These are phyloP conservation scores for Diospyros lotus DNA, from an alignment of 148 eudicot species.

Conservation along the genomic window DNA sequence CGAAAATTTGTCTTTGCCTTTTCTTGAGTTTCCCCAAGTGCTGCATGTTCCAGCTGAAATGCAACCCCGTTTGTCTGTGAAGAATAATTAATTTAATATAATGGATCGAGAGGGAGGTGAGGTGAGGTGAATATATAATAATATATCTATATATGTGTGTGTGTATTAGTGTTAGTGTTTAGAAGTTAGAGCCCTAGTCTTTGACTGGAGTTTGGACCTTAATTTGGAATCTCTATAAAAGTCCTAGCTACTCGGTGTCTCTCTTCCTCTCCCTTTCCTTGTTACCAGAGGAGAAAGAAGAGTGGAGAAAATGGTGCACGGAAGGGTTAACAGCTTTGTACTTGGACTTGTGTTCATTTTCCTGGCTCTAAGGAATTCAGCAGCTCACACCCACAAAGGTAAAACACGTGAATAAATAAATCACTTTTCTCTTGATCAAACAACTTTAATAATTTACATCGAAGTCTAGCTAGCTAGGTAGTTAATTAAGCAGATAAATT, in stretches of 20 bases:
- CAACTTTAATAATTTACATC: not conserved
- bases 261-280: slow-evolving; percentile 7
- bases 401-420: not conserved
- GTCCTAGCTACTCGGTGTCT: slow-evolving; percentile 6
- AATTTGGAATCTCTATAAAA: slow-evolving; percentile 32
- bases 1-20: not conserved
- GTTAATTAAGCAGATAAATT: not conserved
- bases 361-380: slow-evolving; percentile 27
- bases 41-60: slow-evolving; percentile 1
- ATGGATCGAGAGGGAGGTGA: not conserved
- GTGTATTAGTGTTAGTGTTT: no score
- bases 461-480: not conserved
- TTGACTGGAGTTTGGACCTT: slow-evolving; percentile 41
- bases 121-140: not conserved
- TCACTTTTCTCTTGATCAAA: not conserved
- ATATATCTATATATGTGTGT: no score
- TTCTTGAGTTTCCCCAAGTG: slow-evolving; percentile 18
- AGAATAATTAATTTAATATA: not conserved
- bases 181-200: slow-evolving; percentile 20
- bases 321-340: slow-evolving; percentile 27
- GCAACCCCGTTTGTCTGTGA: not conserved
- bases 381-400: slow-evolving; percentile 27
- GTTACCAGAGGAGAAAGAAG: slow-evolving; percentile 9
- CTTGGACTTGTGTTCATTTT: slow-evolving; percentile 32
- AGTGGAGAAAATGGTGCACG: slow-evolving; percentile 21